Conservation (phyloP, 805 yeast species). For the Suhomyces sp. region DNA sequence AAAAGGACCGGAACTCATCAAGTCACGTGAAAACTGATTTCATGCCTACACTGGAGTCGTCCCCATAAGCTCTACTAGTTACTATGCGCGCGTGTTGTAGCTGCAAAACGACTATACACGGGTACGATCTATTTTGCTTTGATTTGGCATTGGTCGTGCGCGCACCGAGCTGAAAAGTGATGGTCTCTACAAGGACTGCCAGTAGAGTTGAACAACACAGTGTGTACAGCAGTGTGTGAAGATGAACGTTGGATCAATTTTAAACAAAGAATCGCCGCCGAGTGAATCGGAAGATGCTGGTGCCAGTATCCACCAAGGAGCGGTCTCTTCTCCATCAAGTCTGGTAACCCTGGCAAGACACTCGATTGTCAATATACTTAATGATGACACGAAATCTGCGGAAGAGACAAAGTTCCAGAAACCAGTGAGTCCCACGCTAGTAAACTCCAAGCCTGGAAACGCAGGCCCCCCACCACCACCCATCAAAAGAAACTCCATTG, state of each 20-base stretch:
- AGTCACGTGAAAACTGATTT: too few relatives aligned
- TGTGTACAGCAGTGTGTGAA: background rate
- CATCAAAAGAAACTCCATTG: slow-evolving; percentile 19
- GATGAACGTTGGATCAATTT: slow-evolving; percentile 40
- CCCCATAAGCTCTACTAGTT: too few relatives aligned
- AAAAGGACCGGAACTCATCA: too few relatives aligned
- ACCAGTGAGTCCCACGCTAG: slow-evolving; percentile 1
- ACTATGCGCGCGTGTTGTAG: background rate
- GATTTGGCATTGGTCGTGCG: background rate
- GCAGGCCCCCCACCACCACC: background rate
- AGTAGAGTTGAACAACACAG: background rate
- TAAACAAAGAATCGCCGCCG: slow-evolving; percentile 35
- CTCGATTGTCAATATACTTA: slow-evolving; percentile 28
- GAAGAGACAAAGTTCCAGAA: background rate
- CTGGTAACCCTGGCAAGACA: slow-evolving; percentile 20
- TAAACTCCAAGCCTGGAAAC: background rate
- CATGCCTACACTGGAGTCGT: too few relatives aligned
- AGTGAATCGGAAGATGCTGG: slow-evolving; percentile 13
- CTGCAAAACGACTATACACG: background rate
- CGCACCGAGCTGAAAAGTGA: background rate
- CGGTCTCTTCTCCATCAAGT: slow-evolving; percentile 4
- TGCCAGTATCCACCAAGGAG: background rate
- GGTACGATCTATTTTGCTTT: too few relatives aligned
- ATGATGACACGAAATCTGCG: slow-evolving; percentile 12
- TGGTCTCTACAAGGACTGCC: background rate